Evolutionary conservation across 345 rosid species (phyloP), one percentile per base, ranked within the genome.

Genomic region (Geranium rotundifolium): DNA sequence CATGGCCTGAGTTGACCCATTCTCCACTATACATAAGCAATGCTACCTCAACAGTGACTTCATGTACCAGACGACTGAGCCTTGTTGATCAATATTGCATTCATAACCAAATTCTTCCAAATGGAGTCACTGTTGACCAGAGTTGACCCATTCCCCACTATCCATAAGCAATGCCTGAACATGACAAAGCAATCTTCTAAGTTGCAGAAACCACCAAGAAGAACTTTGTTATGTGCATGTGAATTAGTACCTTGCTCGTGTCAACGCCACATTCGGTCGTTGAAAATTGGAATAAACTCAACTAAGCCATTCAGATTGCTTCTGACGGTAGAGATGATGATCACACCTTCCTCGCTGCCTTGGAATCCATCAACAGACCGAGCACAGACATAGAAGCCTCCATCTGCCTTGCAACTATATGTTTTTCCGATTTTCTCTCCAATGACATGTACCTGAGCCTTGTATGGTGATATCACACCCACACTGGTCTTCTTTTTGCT

Each of bases 391-490:
- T 76, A 29, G 66, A 82, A 76, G 12, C 13, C 49, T 9, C 15
- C 12, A 46, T 46, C 1, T 57, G 67, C 29, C 27, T 57, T 23
- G 19, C 10, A n/a, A 10, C 31, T 49, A 9, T 75, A 60, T 54
- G 31, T 66, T 17, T 34, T 52, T 8, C 71, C 75, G 19, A 82
- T 58, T 69, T 61, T 80, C 62, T 78, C 70, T 70, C 78, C 75
- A 18, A 82, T 78, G 59, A 78, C 82, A 54, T n/a, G 29, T 59
- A 80, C 80, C 65, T 82, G 82, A 71, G 84, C 84, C 29, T 68
- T 75, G 71, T 82, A 79, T 19, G 86, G 83, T 16, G 83, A 82
- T 57, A 82, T 73, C 39, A 82, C 80, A 49, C 86, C 83, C 2
- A 82, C 62, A 3, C 80, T 71, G 1, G 77, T 49, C 20, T 63